These are phyloP conservation scores for Melastoma candidum DNA, from an alignment of 441 rosid genomes.

Conservation along the genomic window DNA sequence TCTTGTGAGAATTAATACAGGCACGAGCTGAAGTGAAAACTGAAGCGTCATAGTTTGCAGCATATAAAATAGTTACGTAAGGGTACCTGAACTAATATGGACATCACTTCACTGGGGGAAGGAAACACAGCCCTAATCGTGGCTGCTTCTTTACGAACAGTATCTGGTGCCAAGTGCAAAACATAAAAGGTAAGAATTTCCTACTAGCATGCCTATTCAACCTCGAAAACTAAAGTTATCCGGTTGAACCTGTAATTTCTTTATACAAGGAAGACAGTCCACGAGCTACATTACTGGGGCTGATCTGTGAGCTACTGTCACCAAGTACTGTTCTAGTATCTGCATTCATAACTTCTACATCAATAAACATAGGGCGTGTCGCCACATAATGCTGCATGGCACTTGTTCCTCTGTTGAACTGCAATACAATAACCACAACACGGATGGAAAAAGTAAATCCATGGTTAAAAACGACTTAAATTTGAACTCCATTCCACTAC, in stretches of 20 bases:
- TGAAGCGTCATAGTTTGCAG: not conserved
- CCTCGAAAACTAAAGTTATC: slow-evolving; percentile 11
- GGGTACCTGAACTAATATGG: slow-evolving; percentile 95
- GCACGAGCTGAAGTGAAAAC: not conserved
- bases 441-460: not conserved
- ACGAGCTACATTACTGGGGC: slow-evolving; percentile 93
- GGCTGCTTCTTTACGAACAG: slow-evolving; percentile 96
- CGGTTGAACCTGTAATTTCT: slow-evolving; percentile 80
- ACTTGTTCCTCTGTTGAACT: slow-evolving; percentile 99
- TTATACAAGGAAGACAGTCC: slow-evolving; percentile 89
- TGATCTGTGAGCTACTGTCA: slow-evolving; percentile 74
- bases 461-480: too few species aligned
- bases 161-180: slow-evolving; percentile 39
- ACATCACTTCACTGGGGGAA: slow-evolving; percentile 97
- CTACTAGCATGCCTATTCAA: slow-evolving; percentile 16
- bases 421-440: slow-evolving; percentile 14
- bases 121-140: slow-evolving; percentile 97
- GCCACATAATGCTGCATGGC: slow-evolving; percentile 99
- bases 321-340: slow-evolving; percentile 94
- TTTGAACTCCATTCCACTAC: too few species aligned
- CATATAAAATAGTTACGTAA: not conserved
- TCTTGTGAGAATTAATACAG: slow-evolving; percentile 8
- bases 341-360: slow-evolving; percentile 95
- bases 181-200: slow-evolving; percentile 12
- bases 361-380: slow-evolving; percentile 98